phyloP scores from a whole-genome alignment of 129 eudicot genomes.

The Heracleum sosnowskyi region DNA sequence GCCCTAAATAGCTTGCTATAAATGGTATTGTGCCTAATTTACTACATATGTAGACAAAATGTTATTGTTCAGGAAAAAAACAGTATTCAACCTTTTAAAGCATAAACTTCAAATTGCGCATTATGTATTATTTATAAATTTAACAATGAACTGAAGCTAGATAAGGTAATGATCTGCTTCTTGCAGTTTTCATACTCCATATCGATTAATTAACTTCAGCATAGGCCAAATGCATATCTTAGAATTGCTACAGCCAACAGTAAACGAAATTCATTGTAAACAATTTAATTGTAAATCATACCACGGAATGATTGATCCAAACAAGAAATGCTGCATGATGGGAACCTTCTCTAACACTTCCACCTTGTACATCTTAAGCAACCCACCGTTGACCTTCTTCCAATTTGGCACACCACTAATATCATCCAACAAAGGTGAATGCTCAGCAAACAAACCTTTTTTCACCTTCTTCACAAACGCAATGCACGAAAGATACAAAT shows the following conservation, averaged over 20 bases:
- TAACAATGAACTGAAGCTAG: background rate
- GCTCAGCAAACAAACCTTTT: conserved; percentile 90
- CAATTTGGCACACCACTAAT: conserved; percentile 92
- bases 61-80: background rate
- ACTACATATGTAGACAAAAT: background rate
- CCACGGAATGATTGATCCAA: conserved; percentile 86
- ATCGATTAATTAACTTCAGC: background rate
- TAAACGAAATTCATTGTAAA: no score
- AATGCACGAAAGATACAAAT: conserved; percentile 77
- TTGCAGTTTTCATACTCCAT: background rate
- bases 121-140: background rate
- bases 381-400: conserved; percentile 85
- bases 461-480: conserved; percentile 86
- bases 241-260: background rate
- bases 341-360: conserved; percentile 98
- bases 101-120: background rate
- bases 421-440: conserved; percentile 92
- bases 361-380: conserved; percentile 90
- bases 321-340: conserved; percentile 93
- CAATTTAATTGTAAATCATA: conserved; percentile 5
- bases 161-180: background rate
- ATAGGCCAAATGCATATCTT: background rate
- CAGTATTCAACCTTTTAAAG: background rate
- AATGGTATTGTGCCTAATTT: no score
- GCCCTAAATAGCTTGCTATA: background rate